A percentile compares a stretch with the other conserved stretches of the same genome.
Evolutionary conservation across 805 yeast species (phyloP).

Genomic region (Cyberlindnera subsufficiens): DNA sequence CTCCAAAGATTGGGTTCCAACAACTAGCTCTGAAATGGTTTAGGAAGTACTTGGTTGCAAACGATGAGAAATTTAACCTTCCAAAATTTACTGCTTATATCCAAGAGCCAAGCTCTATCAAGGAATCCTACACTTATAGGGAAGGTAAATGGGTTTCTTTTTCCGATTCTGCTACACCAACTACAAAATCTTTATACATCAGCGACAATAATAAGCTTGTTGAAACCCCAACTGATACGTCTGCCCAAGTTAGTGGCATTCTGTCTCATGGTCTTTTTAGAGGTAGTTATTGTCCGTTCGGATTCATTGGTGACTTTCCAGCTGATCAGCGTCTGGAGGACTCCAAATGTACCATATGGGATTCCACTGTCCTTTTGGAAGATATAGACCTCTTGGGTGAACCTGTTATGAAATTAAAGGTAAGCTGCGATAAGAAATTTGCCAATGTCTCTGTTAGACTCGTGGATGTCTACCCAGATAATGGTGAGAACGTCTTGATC

Average conservation of each 20-base stretch:
- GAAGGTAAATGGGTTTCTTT: constrained; percentile 36
- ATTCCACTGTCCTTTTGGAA: constrained; percentile 22
- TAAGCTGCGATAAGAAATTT: constrained; percentile 31
- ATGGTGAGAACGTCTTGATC: constrained; percentile 27
- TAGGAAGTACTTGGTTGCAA: constrained; percentile 29
- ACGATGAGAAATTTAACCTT: constrained; percentile 18
- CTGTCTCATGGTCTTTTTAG: constrained; percentile 38
- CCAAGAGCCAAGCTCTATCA: constrained; percentile 36
- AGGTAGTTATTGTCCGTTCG: constrained; percentile 43
- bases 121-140: constrained; percentile 32
- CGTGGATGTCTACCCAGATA: constrained; percentile 34
- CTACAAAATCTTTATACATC: constrained; percentile 11
- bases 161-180: constrained; percentile 11
- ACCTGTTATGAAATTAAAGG: constrained; percentile 27
- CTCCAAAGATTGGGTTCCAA: constrained; percentile 38
- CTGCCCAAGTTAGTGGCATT: constrained; percentile 21
- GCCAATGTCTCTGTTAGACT: constrained; percentile 36
- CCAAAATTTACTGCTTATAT: constrained; percentile 36
- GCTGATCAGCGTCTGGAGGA: constrained; percentile 39
- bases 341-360: constrained; percentile 32
- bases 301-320: constrained; percentile 41
- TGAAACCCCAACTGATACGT: not conserved
- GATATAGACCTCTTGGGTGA: constrained; percentile 31
- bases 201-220: constrained; percentile 6
- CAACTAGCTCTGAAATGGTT: constrained; percentile 38